Base-by-base conservation (phyloP, 2,329 filamentous ascomycete species). In the Zasmidium angulare region DNA sequence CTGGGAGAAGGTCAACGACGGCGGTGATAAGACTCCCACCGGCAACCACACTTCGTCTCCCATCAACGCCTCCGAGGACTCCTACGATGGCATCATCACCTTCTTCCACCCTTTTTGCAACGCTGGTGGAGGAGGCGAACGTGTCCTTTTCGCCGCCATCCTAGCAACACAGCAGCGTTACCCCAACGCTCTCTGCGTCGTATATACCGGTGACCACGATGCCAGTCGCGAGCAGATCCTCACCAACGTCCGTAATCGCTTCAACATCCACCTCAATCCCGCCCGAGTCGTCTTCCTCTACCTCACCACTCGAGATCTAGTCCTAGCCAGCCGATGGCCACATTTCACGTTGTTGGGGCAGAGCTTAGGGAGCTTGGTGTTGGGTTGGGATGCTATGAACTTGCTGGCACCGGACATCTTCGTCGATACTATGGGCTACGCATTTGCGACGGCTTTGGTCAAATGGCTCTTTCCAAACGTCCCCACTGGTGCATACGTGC, bases 41-140 rank as follows among this genome's bases (percentile, higher is more conserved):
- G 76, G 77, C 22, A 71, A 74, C 50, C 80, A 79, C 64, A 79
- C 75, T 49, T 76, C 73, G 23, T 74, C 63, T 72, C 58, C 56
- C 2, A 20, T 36, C 17, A 52, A 52, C 14, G 21, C 51, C 2
- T 71, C 73, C 11, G 79, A 82, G 59, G 79, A 83, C 65, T 82
- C 89, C 49, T 97, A 90, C 90, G 82, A 87, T 62, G 93, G 93
- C 29, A 86, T 97, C 55, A 86, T 98, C 63, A 95, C 91, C 50
- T 98, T 99, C 82, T 96, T 99, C 73, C 95, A 99, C 75, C 95
- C 95, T 1, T 99, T 97, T 75, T 98, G 95, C 77, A 98, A 99
- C 79, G 95, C 95, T 53, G 95, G 95, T 56, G 95, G 95, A 24
- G 95, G 95, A 61, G 95, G 95, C 63, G 95, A 99, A 77, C 84